phyloP scores from a whole-genome alignment of 208 protist genomes.

The Phytomonas sp. region DNA sequence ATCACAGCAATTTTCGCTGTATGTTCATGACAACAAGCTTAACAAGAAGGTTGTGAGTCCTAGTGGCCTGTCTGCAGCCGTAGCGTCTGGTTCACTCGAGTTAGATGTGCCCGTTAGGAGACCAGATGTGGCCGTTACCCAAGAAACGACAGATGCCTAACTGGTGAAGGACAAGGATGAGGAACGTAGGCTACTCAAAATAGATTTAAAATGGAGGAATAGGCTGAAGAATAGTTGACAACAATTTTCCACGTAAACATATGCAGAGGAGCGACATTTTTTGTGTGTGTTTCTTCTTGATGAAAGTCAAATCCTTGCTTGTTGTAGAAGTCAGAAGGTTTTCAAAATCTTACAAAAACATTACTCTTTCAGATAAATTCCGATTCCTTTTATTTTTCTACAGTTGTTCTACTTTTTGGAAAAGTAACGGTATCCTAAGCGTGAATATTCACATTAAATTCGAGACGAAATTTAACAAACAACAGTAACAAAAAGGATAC shows the following conservation, averaged over 20 bases:
- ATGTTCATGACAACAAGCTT: constrained; percentile 18
- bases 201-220: background rate
- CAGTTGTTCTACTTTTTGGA: background rate
- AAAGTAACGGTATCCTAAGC: background rate
- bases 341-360: background rate
- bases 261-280: constrained; percentile 9
- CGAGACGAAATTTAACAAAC: background rate
- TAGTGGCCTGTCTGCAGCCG: constrained; percentile 22
- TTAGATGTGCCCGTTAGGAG: constrained; percentile 27
- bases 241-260: constrained; percentile 8
- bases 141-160: background rate
- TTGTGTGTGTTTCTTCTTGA: background rate
- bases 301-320: background rate
- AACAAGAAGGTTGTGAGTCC: constrained; percentile 23
- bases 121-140: background rate
- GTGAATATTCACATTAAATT: background rate
- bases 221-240: constrained; percentile 7
- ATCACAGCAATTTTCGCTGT: constrained; percentile 20
- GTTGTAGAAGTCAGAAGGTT: background rate
- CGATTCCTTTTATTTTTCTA: background rate
- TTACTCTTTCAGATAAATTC: background rate
- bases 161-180: background rate
- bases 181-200: background rate
- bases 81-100: constrained; percentile 33
- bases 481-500: background rate